A percentile compares a stretch with the other conserved stretches of the same genome.
phyloP scores from a whole-genome alignment of 805 yeast species.

The Yamadazyma paraphyllophila region DNA sequence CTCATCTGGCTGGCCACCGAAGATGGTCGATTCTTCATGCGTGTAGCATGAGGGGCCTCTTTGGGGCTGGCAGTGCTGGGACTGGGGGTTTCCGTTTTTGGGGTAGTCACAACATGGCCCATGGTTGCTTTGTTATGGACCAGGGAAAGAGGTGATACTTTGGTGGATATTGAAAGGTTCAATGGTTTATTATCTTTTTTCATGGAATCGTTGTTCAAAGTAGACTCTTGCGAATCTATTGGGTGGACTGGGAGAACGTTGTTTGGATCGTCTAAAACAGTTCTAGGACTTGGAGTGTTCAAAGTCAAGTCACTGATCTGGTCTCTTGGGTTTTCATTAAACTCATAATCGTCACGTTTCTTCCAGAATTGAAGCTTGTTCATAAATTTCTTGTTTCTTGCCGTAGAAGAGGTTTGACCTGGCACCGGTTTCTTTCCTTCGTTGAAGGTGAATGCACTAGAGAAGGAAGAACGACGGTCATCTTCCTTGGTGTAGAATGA shows the following conservation, averaged over 20 bases:
- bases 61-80: neutral
- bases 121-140: neutral
- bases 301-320: constrained; percentile 13
- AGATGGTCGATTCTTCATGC: constrained; percentile 1
- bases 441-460: constrained; percentile 11
- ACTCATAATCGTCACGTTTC: constrained; percentile 11
- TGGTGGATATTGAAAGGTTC: neutral
- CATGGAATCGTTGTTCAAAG: neutral
- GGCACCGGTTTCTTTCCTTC: neutral
- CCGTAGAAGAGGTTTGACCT: neutral
- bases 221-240: neutral
- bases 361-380: constrained; percentile 42
- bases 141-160: neutral
- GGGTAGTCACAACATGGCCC: neutral
- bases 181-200: neutral
- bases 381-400: constrained; percentile 21
- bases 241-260: neutral
- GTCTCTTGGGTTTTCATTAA: constrained; percentile 5
- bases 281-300: constrained; percentile 16
- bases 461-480: constrained; percentile 14
- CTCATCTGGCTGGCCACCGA: constrained; percentile 31
- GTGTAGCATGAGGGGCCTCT: neutral
- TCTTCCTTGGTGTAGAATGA: constrained; percentile 19
- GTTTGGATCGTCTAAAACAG: constrained; percentile 11
- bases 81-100: neutral